Percentiles rank a stretch among this genome's conserved stretches.
Evolutionary conservation across 1,284 basidiomycete species (phyloP).

Genomic region (Kwoniella shivajii): DNA sequence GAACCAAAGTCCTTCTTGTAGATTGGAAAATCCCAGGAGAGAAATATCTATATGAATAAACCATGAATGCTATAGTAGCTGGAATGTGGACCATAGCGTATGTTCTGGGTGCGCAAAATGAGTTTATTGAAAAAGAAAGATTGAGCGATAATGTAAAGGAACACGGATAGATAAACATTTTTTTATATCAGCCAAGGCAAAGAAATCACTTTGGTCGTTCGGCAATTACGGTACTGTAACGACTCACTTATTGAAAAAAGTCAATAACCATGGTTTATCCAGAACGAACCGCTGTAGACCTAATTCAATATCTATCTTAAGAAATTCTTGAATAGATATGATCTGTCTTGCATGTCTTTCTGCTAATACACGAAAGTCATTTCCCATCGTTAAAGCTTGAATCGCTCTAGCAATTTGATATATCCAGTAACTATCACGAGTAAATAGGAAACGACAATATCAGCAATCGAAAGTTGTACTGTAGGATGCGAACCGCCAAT

Average conservation of each 20-base stretch:
- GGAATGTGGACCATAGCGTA: constrained; percentile 54
- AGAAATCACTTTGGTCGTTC: background rate
- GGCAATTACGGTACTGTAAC: background rate
- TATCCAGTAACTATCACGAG: constrained; percentile 31
- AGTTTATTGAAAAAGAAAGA: background rate
- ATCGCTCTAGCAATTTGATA: constrained; percentile 50
- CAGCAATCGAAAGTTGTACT: background rate
- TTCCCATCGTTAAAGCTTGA: constrained; percentile 49
- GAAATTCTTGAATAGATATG: constrained; percentile 35
- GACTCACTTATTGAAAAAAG: constrained; percentile 48
- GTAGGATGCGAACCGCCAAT: background rate
- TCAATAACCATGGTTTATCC: constrained; percentile 30
- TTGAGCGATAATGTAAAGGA: background rate
- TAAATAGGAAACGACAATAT: background rate
- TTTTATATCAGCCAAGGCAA: background rate
- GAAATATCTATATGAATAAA: constrained; percentile 44
- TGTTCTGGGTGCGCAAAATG: constrained; percentile 31
- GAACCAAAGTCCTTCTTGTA: constrained; percentile 46
- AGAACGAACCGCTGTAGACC: constrained; percentile 44
- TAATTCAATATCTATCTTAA: constrained; percentile 47
- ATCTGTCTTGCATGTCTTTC: constrained; percentile 45
- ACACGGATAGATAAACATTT: background rate
- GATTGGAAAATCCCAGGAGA: constrained; percentile 42
- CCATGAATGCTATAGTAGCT: constrained; percentile 51
- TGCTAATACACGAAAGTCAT: constrained; percentile 39